Percentiles rank a stretch among this genome's conserved stretches.
Evolutionary conservation across 2,329 filamentous ascomycete species (phyloP).

Genomic region (Cladophialophora chaetospira): DNA sequence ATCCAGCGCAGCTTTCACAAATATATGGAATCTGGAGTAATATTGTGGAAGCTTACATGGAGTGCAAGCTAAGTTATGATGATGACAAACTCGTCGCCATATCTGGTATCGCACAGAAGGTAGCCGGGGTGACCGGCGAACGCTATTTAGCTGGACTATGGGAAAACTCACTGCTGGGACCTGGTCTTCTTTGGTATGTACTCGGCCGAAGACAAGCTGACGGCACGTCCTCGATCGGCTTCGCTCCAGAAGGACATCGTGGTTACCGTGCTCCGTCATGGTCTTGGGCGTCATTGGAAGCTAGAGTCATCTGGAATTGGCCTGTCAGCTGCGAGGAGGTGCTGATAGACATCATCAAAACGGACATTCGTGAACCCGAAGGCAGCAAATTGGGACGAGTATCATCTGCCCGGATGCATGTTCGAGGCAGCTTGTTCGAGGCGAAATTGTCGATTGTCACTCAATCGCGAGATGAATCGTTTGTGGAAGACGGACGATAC

Average conservation of each 20-base stretch:
- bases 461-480: background rate
- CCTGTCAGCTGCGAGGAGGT: background rate
- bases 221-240: background rate
- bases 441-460: background rate
- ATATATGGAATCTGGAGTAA: conserved; percentile 1
- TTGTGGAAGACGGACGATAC: conserved; percentile 5
- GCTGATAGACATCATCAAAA: background rate
- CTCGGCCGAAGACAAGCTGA: conserved; percentile 2
- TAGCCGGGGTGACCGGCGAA: background rate
- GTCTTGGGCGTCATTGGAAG: conserved; percentile 10
- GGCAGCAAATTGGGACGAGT: background rate
- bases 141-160: conserved; percentile 4
- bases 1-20: background rate
- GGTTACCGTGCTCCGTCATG: conserved; percentile 6
- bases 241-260: background rate
- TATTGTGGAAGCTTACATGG: conserved; percentile 6
- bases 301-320: conserved; percentile 9
- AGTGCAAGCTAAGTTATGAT: conserved; percentile 6
- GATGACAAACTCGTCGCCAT: conserved; percentile 10
- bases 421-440: background rate
- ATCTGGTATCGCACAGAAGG: conserved; percentile 10
- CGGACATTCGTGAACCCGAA: background rate
- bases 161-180: conserved; percentile 2
- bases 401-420: background rate
- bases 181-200: conserved; percentile 5